Percentiles rank a stretch among this genome's conserved stretches.
These are phyloP conservation scores for Cryphonectria naterciae DNA, from an alignment of 2,329 filamentous ascomycete genomes.

Conservation along the genomic window DNA sequence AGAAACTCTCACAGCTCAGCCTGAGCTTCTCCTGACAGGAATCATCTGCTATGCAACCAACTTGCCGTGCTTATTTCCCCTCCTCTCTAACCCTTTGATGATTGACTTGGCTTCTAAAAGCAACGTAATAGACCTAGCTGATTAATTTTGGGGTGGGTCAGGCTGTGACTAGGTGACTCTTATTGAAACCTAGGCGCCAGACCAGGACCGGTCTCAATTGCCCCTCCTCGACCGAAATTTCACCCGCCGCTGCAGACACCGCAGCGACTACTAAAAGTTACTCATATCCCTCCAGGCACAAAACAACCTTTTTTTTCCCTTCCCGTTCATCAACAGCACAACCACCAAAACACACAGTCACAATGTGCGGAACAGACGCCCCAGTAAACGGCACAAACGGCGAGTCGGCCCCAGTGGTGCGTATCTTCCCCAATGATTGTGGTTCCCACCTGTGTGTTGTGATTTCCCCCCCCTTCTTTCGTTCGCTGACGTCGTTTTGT, in stretches of 20 bases:
- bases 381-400: constrained; percentile 20
- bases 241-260: constrained; percentile 10
- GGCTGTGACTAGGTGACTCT: constrained; percentile 14
- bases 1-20: not conserved
- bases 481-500: constrained; percentile 12
- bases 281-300: constrained; percentile 11
- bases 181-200: constrained; percentile 8
- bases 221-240: constrained; percentile 24
- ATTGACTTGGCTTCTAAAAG: not conserved
- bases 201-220: constrained; percentile 10
- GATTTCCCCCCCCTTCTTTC: not conserved
- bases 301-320: not conserved
- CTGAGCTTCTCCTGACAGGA: not conserved
- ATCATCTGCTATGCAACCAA: not conserved
- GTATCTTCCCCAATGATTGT: not conserved
- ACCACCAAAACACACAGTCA: constrained; percentile 9
- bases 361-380: constrained; percentile 24
- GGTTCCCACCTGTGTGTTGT: not conserved
- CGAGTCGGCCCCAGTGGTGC: constrained; percentile 12
- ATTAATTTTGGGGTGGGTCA: constrained; percentile 1
- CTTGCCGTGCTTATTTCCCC: not conserved
- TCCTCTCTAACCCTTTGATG: not conserved
- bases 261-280: constrained; percentile 19
- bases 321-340: not conserved
- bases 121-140: not conserved